Conservation (phyloP, 257 asterid species). For the Anisodus acutangulus region DNA sequence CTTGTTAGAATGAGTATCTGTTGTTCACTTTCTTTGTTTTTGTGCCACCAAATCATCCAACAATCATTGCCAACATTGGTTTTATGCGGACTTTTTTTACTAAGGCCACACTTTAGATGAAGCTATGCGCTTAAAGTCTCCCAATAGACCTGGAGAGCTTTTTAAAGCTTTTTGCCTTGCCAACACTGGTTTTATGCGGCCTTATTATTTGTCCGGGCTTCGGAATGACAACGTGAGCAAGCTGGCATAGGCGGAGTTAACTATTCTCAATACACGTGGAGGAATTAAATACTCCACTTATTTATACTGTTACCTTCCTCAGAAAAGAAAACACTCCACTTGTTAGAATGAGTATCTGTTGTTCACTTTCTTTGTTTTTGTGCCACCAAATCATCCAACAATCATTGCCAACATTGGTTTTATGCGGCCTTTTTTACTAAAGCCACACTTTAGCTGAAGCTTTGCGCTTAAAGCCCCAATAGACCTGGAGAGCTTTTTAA, state of each 20-base stretch:
- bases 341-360: background rate
- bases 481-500: background rate
- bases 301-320: background rate
- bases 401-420: slow-evolving; percentile 17
- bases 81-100: background rate
- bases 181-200: background rate
- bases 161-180: background rate
- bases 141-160: background rate
- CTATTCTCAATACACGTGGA: background rate
- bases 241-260: background rate
- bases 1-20: background rate
- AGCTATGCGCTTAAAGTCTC: background rate
- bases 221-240: background rate
- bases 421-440: background rate
- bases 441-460: background rate
- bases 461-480: background rate
- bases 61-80: slow-evolving; percentile 17
- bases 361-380: slow-evolving; percentile 24
- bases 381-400: slow-evolving; percentile 26
- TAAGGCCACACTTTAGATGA: background rate
- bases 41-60: slow-evolving; percentile 29
- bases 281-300: background rate
- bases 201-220: background rate
- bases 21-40: slow-evolving; percentile 23
- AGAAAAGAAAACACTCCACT: background rate